phyloP scores from a whole-genome alignment of 2,329 filamentous ascomycete species.

The Neofusicoccum cordaticola region DNA sequence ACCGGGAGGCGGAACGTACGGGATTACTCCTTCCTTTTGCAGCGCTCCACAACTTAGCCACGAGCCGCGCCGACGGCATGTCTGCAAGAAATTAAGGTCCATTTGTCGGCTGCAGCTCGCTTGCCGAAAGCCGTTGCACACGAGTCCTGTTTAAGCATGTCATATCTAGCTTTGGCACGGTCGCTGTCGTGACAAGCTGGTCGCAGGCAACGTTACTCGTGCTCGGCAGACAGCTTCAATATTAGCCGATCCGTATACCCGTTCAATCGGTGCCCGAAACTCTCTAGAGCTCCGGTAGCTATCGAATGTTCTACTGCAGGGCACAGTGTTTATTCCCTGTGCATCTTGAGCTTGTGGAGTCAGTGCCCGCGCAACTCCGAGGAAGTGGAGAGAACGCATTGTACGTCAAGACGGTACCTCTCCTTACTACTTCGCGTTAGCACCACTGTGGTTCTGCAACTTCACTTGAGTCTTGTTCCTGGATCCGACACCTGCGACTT shows the following conservation, averaged over 20 bases:
- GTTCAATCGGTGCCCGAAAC: neutral
- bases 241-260: neutral
- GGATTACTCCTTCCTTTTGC: neutral
- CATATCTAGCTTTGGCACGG: neutral
- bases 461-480: neutral
- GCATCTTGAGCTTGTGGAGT: neutral
- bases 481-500: no score
- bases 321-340: neutral
- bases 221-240: neutral
- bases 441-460: neutral
- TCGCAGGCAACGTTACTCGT: neutral
- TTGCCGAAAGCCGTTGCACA: neutral
- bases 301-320: neutral
- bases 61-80: neutral
- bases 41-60: neutral
- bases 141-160: neutral
- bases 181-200: neutral
- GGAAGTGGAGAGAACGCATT: neutral
- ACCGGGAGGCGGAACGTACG: neutral
- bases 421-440: neutral
- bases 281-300: neutral
- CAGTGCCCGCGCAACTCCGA: neutral
- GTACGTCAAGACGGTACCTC: neutral
- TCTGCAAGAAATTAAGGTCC: neutral
- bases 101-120: neutral